These are phyloP conservation scores for Neonothopanus nambi DNA, from an alignment of 1,284 basidiomycete genomes.

Conservation along the genomic window DNA sequence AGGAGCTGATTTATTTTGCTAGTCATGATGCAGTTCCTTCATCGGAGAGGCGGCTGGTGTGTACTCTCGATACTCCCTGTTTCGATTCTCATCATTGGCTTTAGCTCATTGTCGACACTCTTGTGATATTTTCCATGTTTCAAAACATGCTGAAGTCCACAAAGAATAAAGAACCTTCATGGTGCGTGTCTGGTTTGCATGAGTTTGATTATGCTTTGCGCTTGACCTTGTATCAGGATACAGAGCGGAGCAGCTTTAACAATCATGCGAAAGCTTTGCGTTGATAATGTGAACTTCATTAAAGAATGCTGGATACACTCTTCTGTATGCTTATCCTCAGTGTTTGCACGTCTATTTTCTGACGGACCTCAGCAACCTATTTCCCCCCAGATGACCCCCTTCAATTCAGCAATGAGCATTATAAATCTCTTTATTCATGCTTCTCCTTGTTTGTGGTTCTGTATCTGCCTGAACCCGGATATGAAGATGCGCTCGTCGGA, in stretches of 20 bases:
- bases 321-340: slow-evolving; percentile 48
- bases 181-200: slow-evolving; percentile 35
- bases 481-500: slow-evolving; percentile 84
- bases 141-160: slow-evolving; percentile 51
- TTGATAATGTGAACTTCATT: slow-evolving; percentile 72
- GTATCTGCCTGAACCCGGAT: slow-evolving; percentile 81
- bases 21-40: slow-evolving; percentile 47
- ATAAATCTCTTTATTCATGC: slow-evolving; percentile 72
- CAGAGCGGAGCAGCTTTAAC: slow-evolving; percentile 44
- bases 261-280: slow-evolving; percentile 59
- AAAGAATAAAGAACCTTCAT: slow-evolving; percentile 36
- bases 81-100: slow-evolving; percentile 8
- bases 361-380: slow-evolving; percentile 41
- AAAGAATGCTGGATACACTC: slow-evolving; percentile 74
- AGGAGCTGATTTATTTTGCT: slow-evolving; percentile 56
- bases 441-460: slow-evolving; percentile 87
- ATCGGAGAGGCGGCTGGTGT: slow-evolving; percentile 57
- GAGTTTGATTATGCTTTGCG: slow-evolving; percentile 17
- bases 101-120: slow-evolving; percentile 64
- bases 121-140: slow-evolving; percentile 58
- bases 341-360: neutral
- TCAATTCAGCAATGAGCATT: slow-evolving; percentile 65
- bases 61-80: slow-evolving; percentile 19
- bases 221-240: slow-evolving; percentile 34
- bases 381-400: slow-evolving; percentile 43